Evolutionary conservation across 2,329 filamentous ascomycete species (phyloP), one percentile per base, ranked within the genome.

Genomic region (Monilinia vaccinii-corymbosi): DNA sequence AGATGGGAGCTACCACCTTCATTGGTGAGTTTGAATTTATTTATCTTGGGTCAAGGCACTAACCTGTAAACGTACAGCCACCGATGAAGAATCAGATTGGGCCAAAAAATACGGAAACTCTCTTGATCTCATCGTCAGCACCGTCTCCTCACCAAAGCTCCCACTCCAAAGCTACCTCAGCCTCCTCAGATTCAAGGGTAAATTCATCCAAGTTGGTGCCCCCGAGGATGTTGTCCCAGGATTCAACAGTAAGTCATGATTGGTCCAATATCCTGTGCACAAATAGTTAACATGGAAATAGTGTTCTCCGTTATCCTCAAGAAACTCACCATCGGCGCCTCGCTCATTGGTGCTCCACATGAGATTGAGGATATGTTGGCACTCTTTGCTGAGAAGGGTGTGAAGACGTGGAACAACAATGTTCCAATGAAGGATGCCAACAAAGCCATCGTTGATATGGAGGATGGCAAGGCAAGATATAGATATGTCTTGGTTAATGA

Each of bases 161-260:
- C 85, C 85, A 0, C 69, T 89, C 28, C 71, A 73, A 55, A 73
- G 81, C 50, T 89, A 89, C 71, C 75, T 91, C 60, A 67, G 73
- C 16, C 75, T 90, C 10, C 75, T 89, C 38, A 77, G 79, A 61
- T 73, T 77, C 18, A 78, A 82, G 52, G 86, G 86, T 6, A 77
- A 76, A 16, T 84, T 88, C 66, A 79, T 88, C 60, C 83, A 88
- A 72, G 68, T 90, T 52, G 86, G 86, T 32, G 81, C 81, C 1
- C 86, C 87, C 0, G 87, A 90, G 67, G 78, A 80, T 60, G 71
- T 72, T 73, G 76, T 71, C 72, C 83, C 82, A 5, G 73, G 74
- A 2, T 76, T 86, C 65, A 76, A 74, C 62, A 81, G 56, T 59
- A 59, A 53, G 56, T 51, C 14, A 18, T 45, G 11, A 13, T 34